phyloP scores from a whole-genome alignment of 208 protist species.

The Wallacemonas sp. region DNA sequence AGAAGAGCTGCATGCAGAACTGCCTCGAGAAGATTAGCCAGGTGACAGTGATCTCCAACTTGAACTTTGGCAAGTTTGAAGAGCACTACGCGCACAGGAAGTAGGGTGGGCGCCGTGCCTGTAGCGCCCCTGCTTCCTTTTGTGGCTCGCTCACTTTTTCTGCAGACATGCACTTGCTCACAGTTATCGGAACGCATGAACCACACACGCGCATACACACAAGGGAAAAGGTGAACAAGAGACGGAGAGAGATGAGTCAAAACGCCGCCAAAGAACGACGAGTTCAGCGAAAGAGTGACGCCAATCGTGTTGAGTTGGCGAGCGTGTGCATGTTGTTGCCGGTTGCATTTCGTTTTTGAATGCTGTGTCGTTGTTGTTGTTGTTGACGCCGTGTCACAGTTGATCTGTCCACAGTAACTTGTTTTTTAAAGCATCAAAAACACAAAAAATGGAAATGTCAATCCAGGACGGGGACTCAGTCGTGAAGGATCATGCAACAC shows the following conservation, averaged over 20 bases:
- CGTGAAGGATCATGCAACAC: no score
- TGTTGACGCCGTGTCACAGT: not conserved
- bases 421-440: conserved; percentile 18
- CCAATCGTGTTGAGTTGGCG: no score
- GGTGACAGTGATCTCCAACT: conserved; percentile 83
- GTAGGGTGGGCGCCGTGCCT: not conserved
- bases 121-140: no score
- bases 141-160: no score
- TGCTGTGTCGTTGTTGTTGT: not conserved
- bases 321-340: not conserved
- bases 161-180: no score
- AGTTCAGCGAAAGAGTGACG: no score
- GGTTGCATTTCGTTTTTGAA: conserved; percentile 21
- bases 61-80: conserved; percentile 84
- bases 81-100: conserved; percentile 29
- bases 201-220: no score
- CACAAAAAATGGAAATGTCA: conserved; percentile 19
- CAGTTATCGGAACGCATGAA: no score
- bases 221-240: no score
- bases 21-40: conserved; percentile 89
- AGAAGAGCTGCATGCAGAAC: conserved; percentile 87
- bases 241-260: no score
- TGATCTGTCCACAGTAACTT: conserved; percentile 20
- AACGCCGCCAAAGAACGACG: no score
- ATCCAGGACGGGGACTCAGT: no score